Evolutionary conservation across 2,329 filamentous ascomycete genomes (phyloP).

Genomic region (Calonectria crousiana): DNA sequence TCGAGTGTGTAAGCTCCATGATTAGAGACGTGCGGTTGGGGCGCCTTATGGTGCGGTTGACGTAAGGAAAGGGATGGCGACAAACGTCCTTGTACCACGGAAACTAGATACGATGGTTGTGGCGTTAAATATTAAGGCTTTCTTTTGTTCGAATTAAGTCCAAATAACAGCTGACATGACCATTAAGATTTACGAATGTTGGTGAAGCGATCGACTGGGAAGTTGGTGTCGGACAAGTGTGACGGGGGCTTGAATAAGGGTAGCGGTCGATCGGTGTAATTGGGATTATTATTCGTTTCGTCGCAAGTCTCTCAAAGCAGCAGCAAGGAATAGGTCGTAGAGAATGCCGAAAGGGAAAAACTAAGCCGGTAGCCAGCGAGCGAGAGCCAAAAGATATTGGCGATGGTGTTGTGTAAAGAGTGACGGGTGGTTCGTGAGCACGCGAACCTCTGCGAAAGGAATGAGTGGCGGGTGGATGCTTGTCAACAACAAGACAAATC

Average conservation of each 20-base stretch:
- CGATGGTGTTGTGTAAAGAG: constrained; percentile 37
- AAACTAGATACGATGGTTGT: constrained; percentile 16
- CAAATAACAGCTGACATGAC: constrained; percentile 34
- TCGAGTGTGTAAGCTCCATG: constrained; percentile 37
- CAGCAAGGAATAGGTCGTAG: constrained; percentile 26
- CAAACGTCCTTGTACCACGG: constrained; percentile 29
- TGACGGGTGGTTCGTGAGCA: constrained; percentile 32
- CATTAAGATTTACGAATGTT: constrained; percentile 36
- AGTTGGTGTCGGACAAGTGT: constrained; percentile 6
- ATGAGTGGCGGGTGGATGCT: constrained; percentile 35
- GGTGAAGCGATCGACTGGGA: constrained; percentile 23
- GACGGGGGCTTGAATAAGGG: constrained; percentile 21
- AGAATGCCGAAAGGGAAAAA: constrained; percentile 23
- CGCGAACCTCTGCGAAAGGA: constrained; percentile 38
- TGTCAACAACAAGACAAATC: constrained; percentile 34
- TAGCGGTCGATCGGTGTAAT: constrained; percentile 31
- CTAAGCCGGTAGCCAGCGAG: constrained; percentile 38
- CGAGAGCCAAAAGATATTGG: constrained; percentile 28
- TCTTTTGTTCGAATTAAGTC: constrained; percentile 28
- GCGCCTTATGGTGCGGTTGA: constrained; percentile 18
- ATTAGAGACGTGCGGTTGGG: constrained; percentile 7
- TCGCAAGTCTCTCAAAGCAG: constrained; percentile 30
- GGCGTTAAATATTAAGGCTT: constrained; percentile 25
- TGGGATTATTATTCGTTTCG: constrained; percentile 37
- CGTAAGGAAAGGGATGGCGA: constrained; percentile 17